Base-by-base conservation (phyloP, 139 green algal species). In the Yamagishiella unicocca region DNA sequence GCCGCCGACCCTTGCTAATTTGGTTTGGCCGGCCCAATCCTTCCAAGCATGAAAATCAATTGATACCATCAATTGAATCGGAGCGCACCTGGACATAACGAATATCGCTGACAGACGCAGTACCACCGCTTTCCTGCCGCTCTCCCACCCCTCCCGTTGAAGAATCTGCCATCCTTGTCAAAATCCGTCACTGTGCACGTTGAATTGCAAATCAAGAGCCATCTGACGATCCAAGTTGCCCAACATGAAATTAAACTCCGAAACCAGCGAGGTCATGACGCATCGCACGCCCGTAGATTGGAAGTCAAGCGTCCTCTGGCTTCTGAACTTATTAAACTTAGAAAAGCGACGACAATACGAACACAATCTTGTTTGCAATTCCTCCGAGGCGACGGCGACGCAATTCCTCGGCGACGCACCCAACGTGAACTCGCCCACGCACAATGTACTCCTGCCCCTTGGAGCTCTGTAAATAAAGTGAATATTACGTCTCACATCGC, bases 71-170 rank as follows among this genome's bases (percentile, higher is more conserved):
- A 73, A 35, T 67, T 24, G 33, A 87, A 55, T 6, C 17, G 3
- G 22, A 21, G 24, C 46, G 42, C 29, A 91, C 88, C 45, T 91
- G 83, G 2, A 87, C 75, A 70, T 91, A 91, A 2, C 4, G 71
- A 27, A 89, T 89, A 37, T 24, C 37, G 45, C 50, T 76, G 12
- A 1, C 55, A 24, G 79, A 85, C 10, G 80, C 64, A 4, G 66
- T 7, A 4, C 62, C 45, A 7, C 64, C 27, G 64, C 80, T 86
- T 5, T 86, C 38, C 25, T 40, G 1, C 9, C 80, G 80, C n/a
- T 55, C 43, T 4, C 43, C 4, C 9, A 22, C n/a, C 2, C 35
- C 40, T 22, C 17, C n/a, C 25, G 25, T 2, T 40, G 53, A 40
- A 31, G 33, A 9, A n/a, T 84, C 35, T 10, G 61, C 27, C 78